Evolutionary conservation across 2,329 filamentous ascomycete genomes (phyloP).

Genomic region (Venturiaceae sp.): DNA sequence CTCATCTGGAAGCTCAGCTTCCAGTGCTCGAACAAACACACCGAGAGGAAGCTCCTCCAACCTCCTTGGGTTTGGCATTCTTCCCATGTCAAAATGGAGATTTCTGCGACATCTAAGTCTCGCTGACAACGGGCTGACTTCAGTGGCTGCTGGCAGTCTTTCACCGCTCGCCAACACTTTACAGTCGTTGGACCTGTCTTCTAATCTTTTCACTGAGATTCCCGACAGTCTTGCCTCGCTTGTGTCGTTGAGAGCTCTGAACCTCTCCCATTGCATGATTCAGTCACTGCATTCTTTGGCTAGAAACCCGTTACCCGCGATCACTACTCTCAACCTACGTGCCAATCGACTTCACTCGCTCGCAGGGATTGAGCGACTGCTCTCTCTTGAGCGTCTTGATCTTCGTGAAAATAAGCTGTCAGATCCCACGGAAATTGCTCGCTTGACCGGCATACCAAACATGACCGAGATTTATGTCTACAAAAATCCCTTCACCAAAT

Average conservation of each 20-base stretch:
- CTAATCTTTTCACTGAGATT: conserved; percentile 88
- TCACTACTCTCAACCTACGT: conserved; percentile 84
- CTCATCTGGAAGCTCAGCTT: conserved; percentile 90
- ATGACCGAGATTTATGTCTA: conserved; percentile 88
- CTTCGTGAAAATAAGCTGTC: conserved; percentile 81
- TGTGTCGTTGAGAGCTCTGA: conserved; percentile 80
- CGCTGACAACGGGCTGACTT: conserved; percentile 82
- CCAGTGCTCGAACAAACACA: conserved; percentile 49
- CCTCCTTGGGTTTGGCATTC: conserved; percentile 57
- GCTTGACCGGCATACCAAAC: conserved; percentile 82
- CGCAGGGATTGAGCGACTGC: conserved; percentile 79
- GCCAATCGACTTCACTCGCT: conserved; percentile 81
- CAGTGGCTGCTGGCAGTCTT: conserved; percentile 65
- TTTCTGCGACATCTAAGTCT: conserved; percentile 88
- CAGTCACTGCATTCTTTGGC: conserved; percentile 82
- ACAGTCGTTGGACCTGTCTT: conserved; percentile 84
- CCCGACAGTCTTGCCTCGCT: conserved; percentile 83
- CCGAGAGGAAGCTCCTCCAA: conserved; percentile 66
- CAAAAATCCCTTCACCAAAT: conserved; percentile 84
- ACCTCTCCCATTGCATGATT: conserved; percentile 96
- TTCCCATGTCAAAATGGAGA: conserved; percentile 86
- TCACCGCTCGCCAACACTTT: conserved; percentile 77
- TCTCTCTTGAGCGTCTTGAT: conserved; percentile 82
- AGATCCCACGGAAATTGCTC: conserved; percentile 85
- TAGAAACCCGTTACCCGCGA: conserved; percentile 80